These are phyloP conservation scores for Chrysoporthe deuterocubensis DNA, from an alignment of 2,329 filamentous ascomycete genomes.

Conservation along the genomic window DNA sequence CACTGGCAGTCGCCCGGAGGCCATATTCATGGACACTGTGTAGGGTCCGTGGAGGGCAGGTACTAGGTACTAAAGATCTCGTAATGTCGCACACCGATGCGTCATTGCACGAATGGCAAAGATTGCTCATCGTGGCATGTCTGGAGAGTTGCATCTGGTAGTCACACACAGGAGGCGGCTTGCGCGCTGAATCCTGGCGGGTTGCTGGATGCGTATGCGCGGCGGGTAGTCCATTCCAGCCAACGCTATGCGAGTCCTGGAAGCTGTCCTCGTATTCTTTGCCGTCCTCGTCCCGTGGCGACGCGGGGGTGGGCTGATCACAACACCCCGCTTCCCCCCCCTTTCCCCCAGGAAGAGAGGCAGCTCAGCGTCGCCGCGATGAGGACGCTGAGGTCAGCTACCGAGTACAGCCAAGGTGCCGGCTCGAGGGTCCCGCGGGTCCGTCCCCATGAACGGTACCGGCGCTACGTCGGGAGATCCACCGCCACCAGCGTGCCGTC, in stretches of 20 bases:
- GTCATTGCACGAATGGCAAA: conserved; percentile 26
- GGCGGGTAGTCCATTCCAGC: neutral
- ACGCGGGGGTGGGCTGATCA: no score
- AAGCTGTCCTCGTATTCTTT: no score
- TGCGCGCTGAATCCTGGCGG: neutral
- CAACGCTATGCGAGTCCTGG: neutral
- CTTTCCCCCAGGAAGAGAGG: no score
- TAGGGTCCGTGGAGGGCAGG: no score
- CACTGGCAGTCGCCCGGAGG: neutral
- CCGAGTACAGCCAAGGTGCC: neutral
- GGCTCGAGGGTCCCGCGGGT: neutral
- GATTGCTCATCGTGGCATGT: conserved; percentile 29
- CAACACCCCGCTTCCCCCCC: no score
- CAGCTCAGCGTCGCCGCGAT: no score
- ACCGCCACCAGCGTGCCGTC: conserved; percentile 8
- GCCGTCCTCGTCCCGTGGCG: no score
- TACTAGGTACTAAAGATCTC: no score
- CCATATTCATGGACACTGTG: no score
- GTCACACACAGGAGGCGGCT: conserved; percentile 9
- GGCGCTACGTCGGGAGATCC: conserved; percentile 24
- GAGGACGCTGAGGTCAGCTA: no score
- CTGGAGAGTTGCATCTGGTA: conserved; percentile 20
- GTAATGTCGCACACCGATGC: conserved; percentile 23
- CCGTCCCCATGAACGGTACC: neutral
- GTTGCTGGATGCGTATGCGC: neutral